These are phyloP conservation scores for Diplogelasinospora grovesii DNA, from an alignment of 495 filamentous ascomycete species.

Conservation along the genomic window DNA sequence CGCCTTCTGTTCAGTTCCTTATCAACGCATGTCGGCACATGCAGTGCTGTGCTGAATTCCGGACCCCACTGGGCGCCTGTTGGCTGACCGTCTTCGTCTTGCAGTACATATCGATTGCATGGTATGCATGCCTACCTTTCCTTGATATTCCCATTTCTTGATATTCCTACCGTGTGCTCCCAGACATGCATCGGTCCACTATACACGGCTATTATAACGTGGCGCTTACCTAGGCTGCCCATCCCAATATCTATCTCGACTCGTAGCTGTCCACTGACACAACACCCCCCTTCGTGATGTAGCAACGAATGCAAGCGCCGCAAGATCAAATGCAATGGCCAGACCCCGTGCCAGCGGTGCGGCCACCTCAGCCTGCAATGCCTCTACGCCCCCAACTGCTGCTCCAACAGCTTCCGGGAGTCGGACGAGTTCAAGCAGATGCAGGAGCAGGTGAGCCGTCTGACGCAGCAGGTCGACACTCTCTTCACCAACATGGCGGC, in stretches of 20 bases:
- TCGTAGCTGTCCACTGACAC: no score
- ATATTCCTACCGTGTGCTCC: background rate
- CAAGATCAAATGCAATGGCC: slow-evolving; percentile 90
- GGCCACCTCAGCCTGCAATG: slow-evolving; percentile 75
- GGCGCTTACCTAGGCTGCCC: no score
- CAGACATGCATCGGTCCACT: no score
- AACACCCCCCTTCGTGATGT: background rate
- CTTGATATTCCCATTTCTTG: background rate
- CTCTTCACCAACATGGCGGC: slow-evolving; percentile 64
- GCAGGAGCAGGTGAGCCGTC: slow-evolving; percentile 59
- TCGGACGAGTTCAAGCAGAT: slow-evolving; percentile 81
- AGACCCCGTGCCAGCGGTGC: slow-evolving; percentile 76
- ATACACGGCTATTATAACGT: no score
- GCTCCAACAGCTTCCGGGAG: slow-evolving; percentile 71
- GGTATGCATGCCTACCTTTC: slow-evolving; percentile 44
- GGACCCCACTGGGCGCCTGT: no score
- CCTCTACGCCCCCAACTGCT: slow-evolving; percentile 89
- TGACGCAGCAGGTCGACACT: slow-evolving; percentile 81
- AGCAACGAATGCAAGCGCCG: slow-evolving; percentile 85
- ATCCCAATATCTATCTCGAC: no score
- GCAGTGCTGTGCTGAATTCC: no score
- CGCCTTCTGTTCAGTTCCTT: background rate
- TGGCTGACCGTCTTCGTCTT: no score
- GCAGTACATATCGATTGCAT: slow-evolving; percentile 87
- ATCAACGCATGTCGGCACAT: no score